Base-by-base conservation (phyloP, 345 rosid species). In the Eucalyptus sp. region DNA sequence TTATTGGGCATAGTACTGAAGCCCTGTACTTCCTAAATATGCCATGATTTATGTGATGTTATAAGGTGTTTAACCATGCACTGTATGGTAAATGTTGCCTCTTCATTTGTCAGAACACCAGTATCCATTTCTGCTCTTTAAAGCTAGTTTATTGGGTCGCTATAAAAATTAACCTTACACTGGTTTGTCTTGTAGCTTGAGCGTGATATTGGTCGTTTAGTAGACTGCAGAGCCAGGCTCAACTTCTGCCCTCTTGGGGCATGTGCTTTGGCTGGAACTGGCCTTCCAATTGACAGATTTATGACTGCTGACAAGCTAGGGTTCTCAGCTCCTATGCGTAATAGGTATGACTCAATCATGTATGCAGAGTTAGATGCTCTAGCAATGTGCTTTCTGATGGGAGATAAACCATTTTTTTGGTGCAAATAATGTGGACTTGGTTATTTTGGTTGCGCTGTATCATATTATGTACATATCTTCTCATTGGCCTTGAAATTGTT, bases 231-330 rank as follows among this genome's bases (percentile, higher is more conserved):
- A 89, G 95, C 44, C 56, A 97, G 98, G 90, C 83, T 97, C 92
- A 98, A 97, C 90, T 92, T 94, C 89, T 95, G 94, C 88, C 99
- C 99, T 31, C 93, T 98, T 18, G 99, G 99, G 90, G 98, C 99
- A 88, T 98, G 99, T 94, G 99, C 98, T 90, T 91, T 96, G 92
- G 99, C 99, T 64, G 99, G 98, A 88, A 98, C 99, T 87, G 97
- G 99, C 90, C 90, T 98, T 49, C 98, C 99, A 31, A 95, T 98
- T 88, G 96, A 98, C 93, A 93, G 99, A 90, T 94, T 95, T 90
- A 94, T 95, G 98, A 96, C 98, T 83, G 92, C 99, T 9, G 92
- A 92, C 17, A 94, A 95, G 89, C 89, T 98, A 86, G 98, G 97
- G 86, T 98, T 98, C 90, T 92, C 95, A 71, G 94, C 94, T 91